A percentile compares a stretch with the other conserved stretches of the same genome.
Evolutionary conservation across 1,139 yeast species (phyloP).

Genomic region (Nakaseomyces glabratus): DNA sequence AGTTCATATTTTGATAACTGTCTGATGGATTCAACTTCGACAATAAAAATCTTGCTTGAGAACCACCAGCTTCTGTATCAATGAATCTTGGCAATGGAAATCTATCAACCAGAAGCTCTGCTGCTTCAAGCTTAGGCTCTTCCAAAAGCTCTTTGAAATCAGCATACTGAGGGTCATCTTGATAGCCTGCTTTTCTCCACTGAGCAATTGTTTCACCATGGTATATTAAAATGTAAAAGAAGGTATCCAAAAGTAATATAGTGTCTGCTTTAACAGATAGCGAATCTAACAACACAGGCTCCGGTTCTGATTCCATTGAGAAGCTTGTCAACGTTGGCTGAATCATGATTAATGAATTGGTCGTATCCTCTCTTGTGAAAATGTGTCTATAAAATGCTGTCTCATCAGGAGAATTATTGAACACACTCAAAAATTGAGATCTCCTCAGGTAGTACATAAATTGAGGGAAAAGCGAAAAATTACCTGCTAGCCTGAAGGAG

Average conservation of each 20-base stretch:
- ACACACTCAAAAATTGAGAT: slow-evolving; percentile 91
- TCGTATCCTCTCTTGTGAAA: slow-evolving; percentile 80
- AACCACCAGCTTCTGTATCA: slow-evolving; percentile 95
- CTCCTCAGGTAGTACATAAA: slow-evolving; percentile 93
- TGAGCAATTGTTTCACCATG: slow-evolving; percentile 92
- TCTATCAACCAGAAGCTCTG: slow-evolving; percentile 80
- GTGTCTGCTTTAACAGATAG: slow-evolving; percentile 86
- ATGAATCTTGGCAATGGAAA: slow-evolving; percentile 96
- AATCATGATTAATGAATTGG: slow-evolving; percentile 91
- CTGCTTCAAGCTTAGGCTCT: slow-evolving; percentile 89
- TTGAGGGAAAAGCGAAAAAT: slow-evolving; percentile 84
- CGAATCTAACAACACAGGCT: slow-evolving; percentile 89
- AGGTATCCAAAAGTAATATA: slow-evolving; percentile 81
- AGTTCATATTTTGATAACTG: slow-evolving; percentile 58
- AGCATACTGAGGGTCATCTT: slow-evolving; percentile 81
- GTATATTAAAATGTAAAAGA: slow-evolving; percentile 90
- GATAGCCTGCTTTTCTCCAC: slow-evolving; percentile 95
- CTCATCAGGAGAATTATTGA: slow-evolving; percentile 97
- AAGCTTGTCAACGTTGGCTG: slow-evolving; percentile 91
- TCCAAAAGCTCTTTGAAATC: slow-evolving; percentile 80
- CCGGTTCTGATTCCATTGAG: slow-evolving; percentile 77
- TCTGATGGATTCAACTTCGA: slow-evolving; percentile 92
- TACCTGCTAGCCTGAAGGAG: slow-evolving; percentile 69
- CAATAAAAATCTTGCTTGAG: slow-evolving; percentile 93
- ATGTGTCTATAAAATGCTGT: slow-evolving; percentile 96